A percentile compares a stretch with the other conserved stretches of the same genome.
Evolutionary conservation across 495 filamentous ascomycete species (phyloP).

Genomic region (Annulohypoxylon stygium): DNA sequence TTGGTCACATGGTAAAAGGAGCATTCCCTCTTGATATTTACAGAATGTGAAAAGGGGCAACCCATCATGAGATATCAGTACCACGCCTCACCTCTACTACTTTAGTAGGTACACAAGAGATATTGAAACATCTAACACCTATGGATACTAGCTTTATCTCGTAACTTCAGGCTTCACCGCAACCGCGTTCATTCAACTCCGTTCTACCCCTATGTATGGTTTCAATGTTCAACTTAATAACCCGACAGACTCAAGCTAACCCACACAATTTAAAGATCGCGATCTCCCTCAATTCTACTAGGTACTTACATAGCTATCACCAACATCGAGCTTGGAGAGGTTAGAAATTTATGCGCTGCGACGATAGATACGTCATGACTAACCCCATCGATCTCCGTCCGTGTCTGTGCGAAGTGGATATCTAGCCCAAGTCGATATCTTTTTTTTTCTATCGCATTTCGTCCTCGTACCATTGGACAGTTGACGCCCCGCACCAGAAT

Average conservation of each 20-base stretch:
- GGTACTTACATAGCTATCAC: neutral
- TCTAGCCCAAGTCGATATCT: slow-evolving; percentile 16
- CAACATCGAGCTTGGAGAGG: slow-evolving; percentile 13
- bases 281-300: neutral
- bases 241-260: neutral
- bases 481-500: slow-evolving; percentile 1
- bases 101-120: too few relatives aligned
- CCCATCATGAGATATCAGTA: neutral
- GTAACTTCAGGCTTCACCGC: slow-evolving; percentile 16
- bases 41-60: neutral
- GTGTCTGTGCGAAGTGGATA: slow-evolving; percentile 34
- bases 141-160: neutral
- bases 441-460: slow-evolving; percentile 9
- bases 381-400: slow-evolving; percentile 7
- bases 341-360: slow-evolving; percentile 17
- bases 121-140: too few relatives aligned
- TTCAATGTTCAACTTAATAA: neutral
- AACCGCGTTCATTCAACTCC: neutral
- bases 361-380: slow-evolving; percentile 33
- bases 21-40: neutral
- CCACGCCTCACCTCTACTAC: neutral
- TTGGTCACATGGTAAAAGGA: neutral
- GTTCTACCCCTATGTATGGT: too few relatives aligned
- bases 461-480: slow-evolving; percentile 1
- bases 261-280: slow-evolving; percentile 7